phyloP scores from a whole-genome alignment of 306 rosid species.

The Arachis stenosperma region DNA sequence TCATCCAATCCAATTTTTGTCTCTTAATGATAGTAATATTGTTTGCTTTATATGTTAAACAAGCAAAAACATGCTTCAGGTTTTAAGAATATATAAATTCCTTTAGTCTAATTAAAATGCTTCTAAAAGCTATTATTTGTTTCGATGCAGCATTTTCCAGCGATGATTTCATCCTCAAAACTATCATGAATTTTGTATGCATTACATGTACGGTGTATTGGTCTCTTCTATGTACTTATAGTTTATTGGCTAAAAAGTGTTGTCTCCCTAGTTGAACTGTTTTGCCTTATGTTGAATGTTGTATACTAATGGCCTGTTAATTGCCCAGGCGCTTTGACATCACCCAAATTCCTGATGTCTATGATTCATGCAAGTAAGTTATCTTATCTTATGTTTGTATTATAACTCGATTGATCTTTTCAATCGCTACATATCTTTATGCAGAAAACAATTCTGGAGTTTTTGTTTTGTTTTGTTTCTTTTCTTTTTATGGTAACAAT shows the following conservation, averaged over 20 bases:
- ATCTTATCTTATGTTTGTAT: slow-evolving; percentile 20
- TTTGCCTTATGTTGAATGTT: too few relatives aligned
- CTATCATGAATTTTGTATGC: slow-evolving; percentile 10
- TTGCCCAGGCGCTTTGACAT: slow-evolving; percentile 89
- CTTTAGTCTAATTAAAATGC: slow-evolving; percentile 21
- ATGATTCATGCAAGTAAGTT: slow-evolving; percentile 98
- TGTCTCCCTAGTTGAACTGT: too few relatives aligned
- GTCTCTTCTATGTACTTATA: too few relatives aligned
- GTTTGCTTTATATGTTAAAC: slow-evolving; percentile 28
- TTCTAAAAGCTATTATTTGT: background rate
- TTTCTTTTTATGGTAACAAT: background rate
- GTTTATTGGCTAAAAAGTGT: too few relatives aligned
- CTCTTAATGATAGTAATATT: background rate
- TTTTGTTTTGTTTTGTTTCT: too few relatives aligned
- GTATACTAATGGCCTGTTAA: slow-evolving; percentile 36
- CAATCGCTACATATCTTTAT: background rate
- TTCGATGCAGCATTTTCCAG: slow-evolving; percentile 19
- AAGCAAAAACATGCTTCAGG: slow-evolving; percentile 1
- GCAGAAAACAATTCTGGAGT: background rate
- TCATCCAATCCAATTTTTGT: slow-evolving; percentile 12
- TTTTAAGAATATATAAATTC: slow-evolving; percentile 10
- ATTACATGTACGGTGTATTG: background rate
- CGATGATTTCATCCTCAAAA: slow-evolving; percentile 13
- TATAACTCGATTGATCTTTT: slow-evolving; percentile 13
- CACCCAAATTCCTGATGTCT: slow-evolving; percentile 94